Percentiles rank a stretch among this genome's conserved stretches.
These are phyloP conservation scores for Mycena maculata DNA, from an alignment of 768 basidiomycete species.

Conservation along the genomic window DNA sequence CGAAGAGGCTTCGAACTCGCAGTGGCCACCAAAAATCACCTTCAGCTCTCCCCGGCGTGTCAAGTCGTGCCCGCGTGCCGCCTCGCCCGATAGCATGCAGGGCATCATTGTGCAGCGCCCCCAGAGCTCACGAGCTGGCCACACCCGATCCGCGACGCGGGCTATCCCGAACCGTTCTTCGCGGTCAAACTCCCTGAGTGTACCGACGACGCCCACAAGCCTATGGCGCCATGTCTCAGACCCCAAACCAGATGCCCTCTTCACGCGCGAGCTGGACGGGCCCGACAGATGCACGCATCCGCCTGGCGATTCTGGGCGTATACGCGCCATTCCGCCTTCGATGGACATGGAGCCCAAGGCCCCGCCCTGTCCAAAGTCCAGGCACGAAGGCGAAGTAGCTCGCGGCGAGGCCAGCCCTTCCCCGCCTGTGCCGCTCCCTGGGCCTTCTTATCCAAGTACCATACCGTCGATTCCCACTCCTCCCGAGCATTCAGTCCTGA, in stretches of 20 bases:
- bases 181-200: slow-evolving; percentile 24
- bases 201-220: slow-evolving; percentile 31
- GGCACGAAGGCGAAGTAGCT: too few species aligned
- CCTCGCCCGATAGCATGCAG: slow-evolving; percentile 17
- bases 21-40: slow-evolving; percentile 30
- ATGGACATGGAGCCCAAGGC: neutral
- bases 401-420: neutral
- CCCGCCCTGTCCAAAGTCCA: neutral
- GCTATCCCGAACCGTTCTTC: slow-evolving; percentile 31
- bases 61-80: neutral
- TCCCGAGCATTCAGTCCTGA: slow-evolving; percentile 8
- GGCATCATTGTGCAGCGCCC: slow-evolving; percentile 12
- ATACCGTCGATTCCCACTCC: neutral
- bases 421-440: neutral
- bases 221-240: slow-evolving; percentile 27
- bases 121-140: neutral
- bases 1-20: slow-evolving; percentile 15
- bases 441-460: neutral
- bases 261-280: neutral
- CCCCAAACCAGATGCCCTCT: neutral
- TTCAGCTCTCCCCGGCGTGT: slow-evolving; percentile 14
- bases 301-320: slow-evolving; percentile 2
- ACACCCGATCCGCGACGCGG: slow-evolving; percentile 20
- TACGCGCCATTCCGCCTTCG: slow-evolving; percentile 11
- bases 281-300: slow-evolving; percentile 7